Percentiles rank a stretch among this genome's conserved stretches.
Conservation (phyloP, 2,329 filamentous ascomycete genomes). For the Alternaria ethzedia region DNA sequence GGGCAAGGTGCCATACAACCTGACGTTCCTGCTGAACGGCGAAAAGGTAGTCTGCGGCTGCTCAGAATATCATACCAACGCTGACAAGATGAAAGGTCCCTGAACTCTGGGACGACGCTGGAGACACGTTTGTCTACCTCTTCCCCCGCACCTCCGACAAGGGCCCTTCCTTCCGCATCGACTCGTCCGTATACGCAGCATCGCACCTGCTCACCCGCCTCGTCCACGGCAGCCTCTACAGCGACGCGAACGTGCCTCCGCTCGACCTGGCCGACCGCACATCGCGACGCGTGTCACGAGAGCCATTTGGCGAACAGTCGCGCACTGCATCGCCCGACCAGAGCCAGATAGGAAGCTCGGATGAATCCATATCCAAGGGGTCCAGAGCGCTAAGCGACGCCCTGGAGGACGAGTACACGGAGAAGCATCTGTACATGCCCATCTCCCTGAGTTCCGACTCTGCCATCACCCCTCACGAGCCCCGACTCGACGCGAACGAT, state of each 20-base stretch:
- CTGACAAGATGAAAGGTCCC: constrained; percentile 51
- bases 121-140: constrained; percentile 69
- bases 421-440: constrained; percentile 65
- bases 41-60: constrained; percentile 53
- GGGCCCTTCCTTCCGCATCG: constrained; percentile 66
- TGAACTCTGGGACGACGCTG: constrained; percentile 68
- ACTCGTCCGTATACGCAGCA: constrained; percentile 64
- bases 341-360: constrained; percentile 46
- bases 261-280: constrained; percentile 30
- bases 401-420: constrained; percentile 55
- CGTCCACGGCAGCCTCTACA: constrained; percentile 61
- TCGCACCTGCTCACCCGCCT: constrained; percentile 63
- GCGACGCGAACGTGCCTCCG: constrained; percentile 31
- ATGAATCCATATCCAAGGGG: constrained; percentile 57
- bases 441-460: constrained; percentile 62
- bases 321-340: constrained; percentile 42
- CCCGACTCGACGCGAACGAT: constrained; percentile 54
- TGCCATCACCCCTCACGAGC: constrained; percentile 41
- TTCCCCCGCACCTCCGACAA: constrained; percentile 64
- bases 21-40: constrained; percentile 57
- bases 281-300: constrained; percentile 29
- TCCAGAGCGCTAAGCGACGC: constrained; percentile 56
- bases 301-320: constrained; percentile 36
- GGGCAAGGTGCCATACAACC: constrained; percentile 63
- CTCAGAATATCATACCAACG: constrained; percentile 2